Evolutionary conservation across 352 stramenopile genomes (phyloP), one percentile per base, ranked within the genome.

Genomic region (Phytophthora pinifolia): DNA sequence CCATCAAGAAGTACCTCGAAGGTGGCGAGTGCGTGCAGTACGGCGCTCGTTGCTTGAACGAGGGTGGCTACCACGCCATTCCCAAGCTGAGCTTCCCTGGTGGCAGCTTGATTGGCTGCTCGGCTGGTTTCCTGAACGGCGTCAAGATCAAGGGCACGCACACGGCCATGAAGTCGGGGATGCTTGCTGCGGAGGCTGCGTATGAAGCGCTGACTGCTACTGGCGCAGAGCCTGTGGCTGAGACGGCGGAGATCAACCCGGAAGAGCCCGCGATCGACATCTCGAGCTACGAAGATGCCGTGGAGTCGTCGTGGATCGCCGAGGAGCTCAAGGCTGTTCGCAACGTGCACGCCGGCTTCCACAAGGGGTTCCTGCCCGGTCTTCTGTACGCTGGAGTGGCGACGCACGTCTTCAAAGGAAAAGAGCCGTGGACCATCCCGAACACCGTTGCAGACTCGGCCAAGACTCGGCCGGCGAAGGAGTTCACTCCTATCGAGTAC

Each of bases 71-170:
- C 65, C 96, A 99, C 70, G 83, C 96, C 45, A 96, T 99, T 50
- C 97, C 97, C 6, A 99, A 99, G 83, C 74, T 99, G n/a, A 98
- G 90, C 15, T 99, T 99, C 74, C 96, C 94, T 9, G 97, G 97
- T 57, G 94, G 89, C 9, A 94, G 86, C 34, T 71, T 99, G 37
- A 85, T 99, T 47, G 98, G 98, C 22, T 99, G 97, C 69, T 96
- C 86, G 50, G 96, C 97, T 46, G 98, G 98, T 38, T 99, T 99
- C 67, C 70, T 99, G 46, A 99, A 99, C 72, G 83, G 88, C 8
- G 94, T 99, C 14, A 99, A 99, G 81, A 99, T 99, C 72, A 99
- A 99, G 74, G 97, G 97, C 38, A 96, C 92, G 31, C 97, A 99
- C 79, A 99, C 96, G 37, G 97, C 97, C 30, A 98, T 99, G 72